phyloP scores from a whole-genome alignment of 148 eudicot genomes.

The Chenopodium berlandieri region DNA sequence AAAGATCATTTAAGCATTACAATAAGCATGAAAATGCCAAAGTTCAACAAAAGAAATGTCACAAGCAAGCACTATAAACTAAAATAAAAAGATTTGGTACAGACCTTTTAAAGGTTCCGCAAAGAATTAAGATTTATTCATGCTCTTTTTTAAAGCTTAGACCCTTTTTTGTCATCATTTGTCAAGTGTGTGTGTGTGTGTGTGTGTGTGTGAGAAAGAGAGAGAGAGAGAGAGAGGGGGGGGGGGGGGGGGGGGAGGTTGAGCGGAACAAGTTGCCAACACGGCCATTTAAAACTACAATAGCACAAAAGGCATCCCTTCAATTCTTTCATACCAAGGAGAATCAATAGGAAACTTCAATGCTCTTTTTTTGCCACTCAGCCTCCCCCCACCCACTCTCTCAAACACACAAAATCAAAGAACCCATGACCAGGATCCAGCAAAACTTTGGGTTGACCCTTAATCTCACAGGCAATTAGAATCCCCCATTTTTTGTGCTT shows the following conservation, averaged over 20 bases:
- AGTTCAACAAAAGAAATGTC: neutral
- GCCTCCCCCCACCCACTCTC: neutral
- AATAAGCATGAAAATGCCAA: neutral
- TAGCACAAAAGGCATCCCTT: neutral
- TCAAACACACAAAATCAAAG: neutral
- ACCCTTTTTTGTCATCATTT: neutral
- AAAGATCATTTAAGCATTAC: neutral
- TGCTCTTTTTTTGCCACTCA: neutral
- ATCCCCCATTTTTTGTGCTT: neutral
- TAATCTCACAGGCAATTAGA: neutral
- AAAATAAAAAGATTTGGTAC: neutral
- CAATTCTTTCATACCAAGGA: neutral
- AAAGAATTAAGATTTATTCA: neutral
- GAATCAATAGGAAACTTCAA: neutral
- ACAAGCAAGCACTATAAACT: neutral
- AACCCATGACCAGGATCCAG: neutral
- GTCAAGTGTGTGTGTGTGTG: no score
- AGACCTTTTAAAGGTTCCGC: neutral
- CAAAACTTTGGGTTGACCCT: neutral
- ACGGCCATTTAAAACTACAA: neutral
- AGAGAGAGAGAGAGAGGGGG: no score
- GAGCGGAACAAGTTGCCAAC: neutral
- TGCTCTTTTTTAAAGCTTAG: neutral
- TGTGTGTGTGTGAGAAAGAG: no score
- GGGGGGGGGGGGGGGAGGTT: no score